Percentiles rank a stretch among this genome's conserved stretches.
Evolutionary conservation across 768 basidiomycete species (phyloP).

Genomic region (Erythrobasidium yunnanense): DNA sequence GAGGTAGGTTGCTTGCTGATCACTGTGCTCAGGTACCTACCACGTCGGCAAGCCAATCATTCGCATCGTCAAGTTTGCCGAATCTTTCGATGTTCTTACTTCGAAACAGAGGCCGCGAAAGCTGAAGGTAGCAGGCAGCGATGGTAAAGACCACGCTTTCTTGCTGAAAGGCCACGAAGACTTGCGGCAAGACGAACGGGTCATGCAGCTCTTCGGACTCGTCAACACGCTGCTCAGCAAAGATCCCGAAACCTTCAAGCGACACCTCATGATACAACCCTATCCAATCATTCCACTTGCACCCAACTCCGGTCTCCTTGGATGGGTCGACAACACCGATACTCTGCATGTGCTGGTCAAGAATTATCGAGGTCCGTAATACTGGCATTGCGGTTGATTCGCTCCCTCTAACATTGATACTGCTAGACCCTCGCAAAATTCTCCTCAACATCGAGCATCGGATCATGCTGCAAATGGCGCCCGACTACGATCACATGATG

Average conservation of each 20-base stretch:
- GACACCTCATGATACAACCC: constrained; percentile 84
- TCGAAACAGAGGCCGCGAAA: constrained; percentile 94
- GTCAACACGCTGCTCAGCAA: constrained; percentile 87
- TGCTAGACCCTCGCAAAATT: constrained; percentile 78
- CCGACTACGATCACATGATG: constrained; percentile 89
- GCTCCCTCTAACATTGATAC: constrained; percentile 44
- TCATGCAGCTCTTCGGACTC: constrained; percentile 96
- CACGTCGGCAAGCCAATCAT: constrained; percentile 75
- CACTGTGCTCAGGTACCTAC: constrained; percentile 66
- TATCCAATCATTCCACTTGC: constrained; percentile 89
- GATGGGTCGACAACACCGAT: constrained; percentile 92
- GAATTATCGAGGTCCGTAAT: constrained; percentile 49
- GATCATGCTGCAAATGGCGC: constrained; percentile 92
- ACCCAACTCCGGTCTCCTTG: constrained; percentile 83
- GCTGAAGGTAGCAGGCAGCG: constrained; percentile 72
- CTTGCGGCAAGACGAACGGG: constrained; percentile 93
- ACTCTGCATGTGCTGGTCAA: constrained; percentile 91
- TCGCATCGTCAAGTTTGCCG: constrained; percentile 69
- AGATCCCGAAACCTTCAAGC: constrained; percentile 89
- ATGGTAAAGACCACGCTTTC: constrained; percentile 88
- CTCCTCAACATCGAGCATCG: constrained; percentile 94
- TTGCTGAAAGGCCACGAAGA: constrained; percentile 95
- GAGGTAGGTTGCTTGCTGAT: background rate
- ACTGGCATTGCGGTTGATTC: constrained; percentile 39
- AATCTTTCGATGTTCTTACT: constrained; percentile 82